Percentiles rank a stretch among this genome's conserved stretches.
These are phyloP conservation scores for Pterocarpus santalinus DNA, from an alignment of 306 rosid species.

Conservation along the genomic window DNA sequence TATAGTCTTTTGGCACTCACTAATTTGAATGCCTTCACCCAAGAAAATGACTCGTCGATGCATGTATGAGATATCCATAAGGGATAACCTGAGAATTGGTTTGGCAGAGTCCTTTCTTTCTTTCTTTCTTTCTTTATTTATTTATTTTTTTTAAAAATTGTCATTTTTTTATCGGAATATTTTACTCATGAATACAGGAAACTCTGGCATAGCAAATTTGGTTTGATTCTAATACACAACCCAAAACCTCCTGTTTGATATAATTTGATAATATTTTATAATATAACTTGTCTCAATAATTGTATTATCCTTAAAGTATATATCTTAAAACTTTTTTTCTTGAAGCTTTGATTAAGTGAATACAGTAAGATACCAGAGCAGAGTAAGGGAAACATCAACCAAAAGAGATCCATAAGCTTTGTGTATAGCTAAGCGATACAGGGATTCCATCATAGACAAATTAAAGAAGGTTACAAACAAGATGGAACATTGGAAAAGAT, in stretches of 20 bases:
- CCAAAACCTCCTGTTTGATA: neutral
- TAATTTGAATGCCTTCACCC: slow-evolving; percentile 28
- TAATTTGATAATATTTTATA: neutral
- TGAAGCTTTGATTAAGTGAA: slow-evolving; percentile 30
- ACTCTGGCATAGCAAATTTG: neutral
- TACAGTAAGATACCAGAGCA: neutral
- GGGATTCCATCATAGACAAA: slow-evolving; percentile 1
- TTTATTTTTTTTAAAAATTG: neutral
- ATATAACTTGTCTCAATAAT: neutral
- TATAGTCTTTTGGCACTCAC: slow-evolving; percentile 12
- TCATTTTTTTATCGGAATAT: neutral
- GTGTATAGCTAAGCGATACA: neutral
- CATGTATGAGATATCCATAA: neutral
- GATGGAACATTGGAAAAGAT: neutral
- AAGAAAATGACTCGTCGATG: slow-evolving; percentile 25
- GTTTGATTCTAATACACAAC: slow-evolving; percentile 4
- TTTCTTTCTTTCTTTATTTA: neutral
- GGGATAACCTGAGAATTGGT: slow-evolving; percentile 6
- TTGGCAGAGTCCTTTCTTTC: neutral
- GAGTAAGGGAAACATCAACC: neutral
- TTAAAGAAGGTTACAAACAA: neutral
- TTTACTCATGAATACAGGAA: neutral
- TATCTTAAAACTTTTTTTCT: neutral
- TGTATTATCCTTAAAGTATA: slow-evolving; percentile 14
- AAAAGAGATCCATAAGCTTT: slow-evolving; percentile 20